Percentiles rank a stretch among this genome's conserved stretches.
Conservation (phyloP, 768 basidiomycete species). For the Hemileccinum impolitum region DNA sequence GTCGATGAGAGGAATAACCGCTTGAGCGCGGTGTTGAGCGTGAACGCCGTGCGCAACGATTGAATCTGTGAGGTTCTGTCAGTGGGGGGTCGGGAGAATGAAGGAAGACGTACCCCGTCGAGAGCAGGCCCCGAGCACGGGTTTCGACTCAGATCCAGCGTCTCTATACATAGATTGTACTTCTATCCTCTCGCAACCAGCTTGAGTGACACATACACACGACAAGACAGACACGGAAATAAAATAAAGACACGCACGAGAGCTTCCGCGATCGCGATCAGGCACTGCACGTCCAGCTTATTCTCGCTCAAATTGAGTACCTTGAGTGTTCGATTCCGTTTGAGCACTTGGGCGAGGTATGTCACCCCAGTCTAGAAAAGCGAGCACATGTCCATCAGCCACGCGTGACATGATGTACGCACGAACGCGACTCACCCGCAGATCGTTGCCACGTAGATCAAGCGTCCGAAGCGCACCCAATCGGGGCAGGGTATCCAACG, state of each 20-base stretch:
- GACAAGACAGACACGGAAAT: not conserved
- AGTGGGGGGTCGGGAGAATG: not conserved
- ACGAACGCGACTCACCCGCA: slow-evolving; percentile 56
- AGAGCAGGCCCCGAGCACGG: slow-evolving; percentile 87
- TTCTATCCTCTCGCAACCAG: slow-evolving; percentile 47
- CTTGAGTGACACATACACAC: not conserved
- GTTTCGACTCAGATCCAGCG: slow-evolving; percentile 89
- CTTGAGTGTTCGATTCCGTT: slow-evolving; percentile 92
- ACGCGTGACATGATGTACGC: not conserved
- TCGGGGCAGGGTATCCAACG: slow-evolving; percentile 83
- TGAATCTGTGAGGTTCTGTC: slow-evolving; percentile 50
- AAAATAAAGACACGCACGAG: slow-evolving; percentile 49
- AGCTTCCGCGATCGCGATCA: slow-evolving; percentile 83
- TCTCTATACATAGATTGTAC: slow-evolving; percentile 93
- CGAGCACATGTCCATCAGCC: not conserved
- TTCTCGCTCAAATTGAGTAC: slow-evolving; percentile 94
- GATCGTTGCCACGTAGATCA: slow-evolving; percentile 90
- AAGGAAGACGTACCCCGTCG: slow-evolving; percentile 70
- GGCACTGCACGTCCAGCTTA: slow-evolving; percentile 78
- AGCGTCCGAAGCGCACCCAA: slow-evolving; percentile 84
- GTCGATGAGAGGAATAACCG: slow-evolving; percentile 90
- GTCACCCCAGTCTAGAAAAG: slow-evolving; percentile 61
- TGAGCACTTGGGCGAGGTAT: slow-evolving; percentile 92
- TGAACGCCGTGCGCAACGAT: slow-evolving; percentile 89
- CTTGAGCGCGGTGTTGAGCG: slow-evolving; percentile 87